Percentiles rank a stretch among this genome's conserved stretches.
Conservation (phyloP, 257 asterid species). For the Solanum stenotomum region DNA sequence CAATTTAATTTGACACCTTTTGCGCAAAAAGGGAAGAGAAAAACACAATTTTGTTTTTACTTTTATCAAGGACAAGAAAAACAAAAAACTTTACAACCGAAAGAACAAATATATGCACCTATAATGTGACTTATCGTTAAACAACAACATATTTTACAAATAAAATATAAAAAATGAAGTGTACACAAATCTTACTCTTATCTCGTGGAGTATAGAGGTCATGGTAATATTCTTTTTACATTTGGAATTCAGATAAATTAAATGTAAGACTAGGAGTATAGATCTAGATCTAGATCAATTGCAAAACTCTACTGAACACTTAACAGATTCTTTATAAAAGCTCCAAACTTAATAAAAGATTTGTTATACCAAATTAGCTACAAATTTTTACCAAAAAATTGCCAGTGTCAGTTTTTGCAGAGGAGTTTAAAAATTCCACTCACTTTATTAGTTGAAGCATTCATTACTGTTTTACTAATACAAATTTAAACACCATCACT, state of each 20-base stretch:
- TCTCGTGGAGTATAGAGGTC: background rate
- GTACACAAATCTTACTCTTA: rapidly evolving
- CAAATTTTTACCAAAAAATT: background rate
- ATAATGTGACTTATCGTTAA: background rate
- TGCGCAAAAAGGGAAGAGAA: background rate
- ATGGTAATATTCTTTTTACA: background rate
- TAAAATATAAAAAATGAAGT: background rate
- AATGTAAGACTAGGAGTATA: constrained; percentile 8
- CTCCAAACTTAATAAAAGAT: constrained; percentile 15
- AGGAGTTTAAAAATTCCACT: background rate
- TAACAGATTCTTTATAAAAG: background rate
- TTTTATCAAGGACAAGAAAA: background rate
- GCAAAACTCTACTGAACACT: background rate
- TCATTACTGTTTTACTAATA: background rate
- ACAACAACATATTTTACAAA: too few relatives aligned
- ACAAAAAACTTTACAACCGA: background rate
- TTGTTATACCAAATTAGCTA: constrained; percentile 7
- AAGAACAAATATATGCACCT: background rate
- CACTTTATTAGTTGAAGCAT: background rate
- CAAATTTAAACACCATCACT: background rate
- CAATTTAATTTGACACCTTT: background rate
- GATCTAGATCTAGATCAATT: constrained; percentile 49
- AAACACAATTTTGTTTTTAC: background rate
- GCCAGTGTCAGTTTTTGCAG: background rate
- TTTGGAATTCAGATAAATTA: constrained; percentile 1